Evolutionary conservation across 768 basidiomycete genomes (phyloP), one percentile per base, ranked within the genome.

Genomic region (Mrakia hoshinonis): DNA sequence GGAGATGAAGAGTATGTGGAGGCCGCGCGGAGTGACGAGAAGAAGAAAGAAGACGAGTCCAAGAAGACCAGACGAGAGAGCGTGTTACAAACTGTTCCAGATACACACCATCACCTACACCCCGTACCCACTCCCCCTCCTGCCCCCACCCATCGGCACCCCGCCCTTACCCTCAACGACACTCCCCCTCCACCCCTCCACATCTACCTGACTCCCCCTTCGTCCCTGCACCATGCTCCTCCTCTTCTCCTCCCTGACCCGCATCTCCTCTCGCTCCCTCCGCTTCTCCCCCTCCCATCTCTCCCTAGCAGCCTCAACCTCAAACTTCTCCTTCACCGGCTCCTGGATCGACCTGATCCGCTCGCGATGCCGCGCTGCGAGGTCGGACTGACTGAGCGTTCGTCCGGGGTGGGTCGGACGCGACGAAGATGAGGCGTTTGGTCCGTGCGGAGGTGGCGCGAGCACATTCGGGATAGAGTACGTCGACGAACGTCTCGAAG

Each of bases 131-230:
- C 43, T 43, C 43, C 43, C 43, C 43, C 43, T 6, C 43, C 15
- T 58, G 1, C 24, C n/a, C 26, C 63, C 63, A 13, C 43, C 46
- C 63, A 64, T 64, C 12, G 63, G 63, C 20, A 46, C 43, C 24
- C n/a, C 11, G 7, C 26, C 63, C 26, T 18, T 29, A 13, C 20
- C 31, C 36, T 64, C 63, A 29, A 48, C 24, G 63, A 64, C 46
- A 46, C 63, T 64, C 6, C 63, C 63, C 4, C 67, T 39, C 67
- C 67, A 68, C 11, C 67, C 55, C 54, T 68, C 67, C 9, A 68
- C 67, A 55, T 68, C 55, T 24, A 68, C 67, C 51, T 13, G 26
- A 38, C 54, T 60, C 22, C 55, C 55, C 43, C 54, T 31, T n/a
- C 34, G 49, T n/a, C 38, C 36, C 36, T 24, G 18, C 7, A 49